Evolutionary conservation across 148 eudicot genomes (phyloP).

Genomic region (Silene conica): DNA sequence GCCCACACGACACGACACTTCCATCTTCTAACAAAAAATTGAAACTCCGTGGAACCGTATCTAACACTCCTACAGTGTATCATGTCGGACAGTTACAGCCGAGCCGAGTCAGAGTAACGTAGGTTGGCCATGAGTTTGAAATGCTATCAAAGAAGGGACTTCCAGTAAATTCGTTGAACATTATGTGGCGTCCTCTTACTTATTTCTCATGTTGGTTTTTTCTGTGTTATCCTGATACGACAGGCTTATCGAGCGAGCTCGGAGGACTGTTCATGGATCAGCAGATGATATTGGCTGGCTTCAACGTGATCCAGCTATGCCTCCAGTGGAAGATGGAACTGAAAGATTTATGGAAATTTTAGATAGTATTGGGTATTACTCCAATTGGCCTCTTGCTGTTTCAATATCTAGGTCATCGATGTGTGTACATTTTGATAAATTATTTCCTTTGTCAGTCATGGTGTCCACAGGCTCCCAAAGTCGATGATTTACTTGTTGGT

Average conservation of each 20-base stretch:
- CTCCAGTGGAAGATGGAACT: constrained; percentile 91
- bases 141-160: background rate
- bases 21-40: no score
- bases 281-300: constrained; percentile 99
- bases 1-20: no score
- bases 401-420: constrained; percentile 11
- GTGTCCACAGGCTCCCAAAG: constrained; percentile 81
- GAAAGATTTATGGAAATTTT: constrained; percentile 87
- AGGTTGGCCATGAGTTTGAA: no score
- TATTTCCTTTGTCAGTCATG: constrained; percentile 63
- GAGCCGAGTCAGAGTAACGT: no score
- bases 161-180: background rate
- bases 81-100: no score
- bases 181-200: constrained; percentile 7
- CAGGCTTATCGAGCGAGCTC: constrained; percentile 76
- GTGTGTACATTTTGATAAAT: constrained; percentile 14
- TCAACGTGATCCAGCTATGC: constrained; percentile 70
- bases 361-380: constrained; percentile 65
- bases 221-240: constrained; percentile 17
- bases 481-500: constrained; percentile 81
- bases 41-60: no score
- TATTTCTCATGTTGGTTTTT: constrained; percentile 10
- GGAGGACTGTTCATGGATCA: constrained; percentile 88
- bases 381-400: background rate
- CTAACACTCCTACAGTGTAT: no score